phyloP scores from a whole-genome alignment of 2,329 filamentous ascomycete species.

The Exophiala sideris region DNA sequence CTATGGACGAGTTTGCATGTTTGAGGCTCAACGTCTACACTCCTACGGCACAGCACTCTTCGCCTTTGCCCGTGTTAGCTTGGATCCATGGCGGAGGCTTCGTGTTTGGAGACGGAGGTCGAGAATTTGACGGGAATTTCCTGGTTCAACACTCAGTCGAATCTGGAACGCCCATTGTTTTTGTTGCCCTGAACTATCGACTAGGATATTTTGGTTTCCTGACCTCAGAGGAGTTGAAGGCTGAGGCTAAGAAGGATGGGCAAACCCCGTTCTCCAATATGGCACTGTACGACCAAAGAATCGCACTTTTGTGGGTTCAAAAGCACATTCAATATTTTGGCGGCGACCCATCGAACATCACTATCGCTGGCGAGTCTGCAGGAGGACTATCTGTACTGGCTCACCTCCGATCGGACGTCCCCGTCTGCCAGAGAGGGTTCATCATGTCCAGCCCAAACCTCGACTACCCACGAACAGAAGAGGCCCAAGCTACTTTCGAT shows the following conservation, averaged over 20 bases:
- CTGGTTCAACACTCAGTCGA: slow-evolving; percentile 18
- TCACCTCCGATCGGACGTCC: slow-evolving; percentile 12
- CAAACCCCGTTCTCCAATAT: slow-evolving; percentile 35
- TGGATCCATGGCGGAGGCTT: slow-evolving; percentile 26
- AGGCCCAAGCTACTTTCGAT: slow-evolving; percentile 14
- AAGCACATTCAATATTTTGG: slow-evolving; percentile 41
- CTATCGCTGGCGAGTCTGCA: slow-evolving; percentile 45
- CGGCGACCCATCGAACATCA: slow-evolving; percentile 39
- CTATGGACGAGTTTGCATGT: slow-evolving; percentile 25
- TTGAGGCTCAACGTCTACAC: slow-evolving; percentile 32
- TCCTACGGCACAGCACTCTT: slow-evolving; percentile 3
- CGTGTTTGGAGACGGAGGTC: slow-evolving; percentile 20
- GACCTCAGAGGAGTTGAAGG: slow-evolving; percentile 47
- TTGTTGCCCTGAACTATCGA: slow-evolving; percentile 33
- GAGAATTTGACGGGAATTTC: slow-evolving; percentile 16
- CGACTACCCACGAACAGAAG: slow-evolving; percentile 12
- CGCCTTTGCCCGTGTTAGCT: slow-evolving; percentile 22
- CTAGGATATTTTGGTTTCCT: slow-evolving; percentile 37
- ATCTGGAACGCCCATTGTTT: slow-evolving; percentile 26
- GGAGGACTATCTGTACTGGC: slow-evolving; percentile 41
- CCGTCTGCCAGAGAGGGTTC: slow-evolving; percentile 14
- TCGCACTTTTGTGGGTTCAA: slow-evolving; percentile 40
- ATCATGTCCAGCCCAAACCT: slow-evolving; percentile 16
- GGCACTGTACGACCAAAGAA: slow-evolving; percentile 41
- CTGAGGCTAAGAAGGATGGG: slow-evolving; percentile 40